phyloP scores from a whole-genome alignment of 2,329 filamentous ascomycete genomes.

The Fusarium sp. region DNA sequence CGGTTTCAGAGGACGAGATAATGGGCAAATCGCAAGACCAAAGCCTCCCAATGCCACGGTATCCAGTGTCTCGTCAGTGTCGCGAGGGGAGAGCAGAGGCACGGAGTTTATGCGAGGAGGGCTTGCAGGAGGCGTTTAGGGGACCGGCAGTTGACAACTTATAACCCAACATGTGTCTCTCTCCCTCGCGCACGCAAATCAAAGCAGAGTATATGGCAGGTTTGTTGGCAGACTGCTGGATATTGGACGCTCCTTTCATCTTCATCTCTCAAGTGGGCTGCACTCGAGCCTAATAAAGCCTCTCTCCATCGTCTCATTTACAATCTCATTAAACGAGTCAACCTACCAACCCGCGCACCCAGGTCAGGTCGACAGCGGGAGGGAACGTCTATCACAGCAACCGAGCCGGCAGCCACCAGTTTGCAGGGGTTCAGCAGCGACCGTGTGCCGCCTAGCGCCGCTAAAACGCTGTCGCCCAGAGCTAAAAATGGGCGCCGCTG shows the following conservation, averaged over 20 bases:
- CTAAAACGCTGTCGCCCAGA: slow-evolving; percentile 28
- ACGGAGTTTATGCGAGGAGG: slow-evolving; percentile 39
- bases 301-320: too few relatives aligned
- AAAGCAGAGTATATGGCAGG: slow-evolving; percentile 1
- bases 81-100: slow-evolving; percentile 21
- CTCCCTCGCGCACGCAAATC: slow-evolving; percentile 7
- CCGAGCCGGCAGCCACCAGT: neutral
- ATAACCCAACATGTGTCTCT: slow-evolving; percentile 27
- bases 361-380: too few relatives aligned
- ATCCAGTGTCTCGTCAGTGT: slow-evolving; percentile 16
- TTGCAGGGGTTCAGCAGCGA: slow-evolving; percentile 26
- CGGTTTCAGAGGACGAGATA: slow-evolving; percentile 6
- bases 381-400: too few relatives aligned
- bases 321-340: too few relatives aligned
- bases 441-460: slow-evolving; percentile 17
- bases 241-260: too few relatives aligned
- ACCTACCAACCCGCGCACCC: too few relatives aligned
- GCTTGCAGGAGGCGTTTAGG: slow-evolving; percentile 17
- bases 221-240: neutral
- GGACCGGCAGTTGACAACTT: slow-evolving; percentile 21
- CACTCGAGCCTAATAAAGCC: too few relatives aligned
- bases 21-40: neutral
- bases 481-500: slow-evolving; percentile 44
- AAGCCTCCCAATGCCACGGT: slow-evolving; percentile 2
- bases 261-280: too few relatives aligned